Percentiles rank a stretch among this genome's conserved stretches.
Evolutionary conservation across 331 rosid genomes (phyloP).

Genomic region (Malus hybrid): DNA sequence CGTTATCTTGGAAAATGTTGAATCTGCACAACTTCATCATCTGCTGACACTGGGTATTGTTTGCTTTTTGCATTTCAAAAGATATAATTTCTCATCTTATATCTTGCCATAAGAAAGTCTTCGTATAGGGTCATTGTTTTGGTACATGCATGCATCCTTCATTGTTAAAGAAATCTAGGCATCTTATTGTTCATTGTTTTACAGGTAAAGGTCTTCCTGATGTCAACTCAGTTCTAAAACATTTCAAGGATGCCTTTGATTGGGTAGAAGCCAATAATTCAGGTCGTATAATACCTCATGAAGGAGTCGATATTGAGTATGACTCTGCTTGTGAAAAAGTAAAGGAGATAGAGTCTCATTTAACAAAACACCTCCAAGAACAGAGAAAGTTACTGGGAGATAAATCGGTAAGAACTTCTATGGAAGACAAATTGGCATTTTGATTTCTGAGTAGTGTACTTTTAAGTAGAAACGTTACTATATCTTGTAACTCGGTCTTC

Average conservation of each 20-base stretch:
- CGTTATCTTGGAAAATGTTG: conserved; percentile 47
- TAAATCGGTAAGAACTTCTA: conserved; percentile 41
- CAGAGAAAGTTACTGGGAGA: conserved; percentile 62
- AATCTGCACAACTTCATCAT: conserved; percentile 55
- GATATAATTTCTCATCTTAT: neutral
- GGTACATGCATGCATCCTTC: neutral
- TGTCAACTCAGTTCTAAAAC: conserved; percentile 41
- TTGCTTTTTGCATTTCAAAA: neutral
- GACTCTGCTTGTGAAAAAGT: conserved; percentile 73
- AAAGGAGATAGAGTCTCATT: conserved; percentile 52
- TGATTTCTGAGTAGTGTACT: conserved; percentile 3
- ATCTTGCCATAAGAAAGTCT: neutral
- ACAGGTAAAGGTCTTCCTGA: conserved; percentile 75
- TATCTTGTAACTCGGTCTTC: neutral
- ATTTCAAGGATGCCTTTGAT: conserved; percentile 90
- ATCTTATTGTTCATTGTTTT: conserved; percentile 14
- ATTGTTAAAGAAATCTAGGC: neutral
- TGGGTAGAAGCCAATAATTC: conserved; percentile 91
- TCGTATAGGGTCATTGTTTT: neutral
- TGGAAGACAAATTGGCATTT: conserved; percentile 6
- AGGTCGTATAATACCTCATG: conserved; percentile 86
- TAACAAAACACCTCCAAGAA: conserved; percentile 54
- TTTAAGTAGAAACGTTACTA: neutral
- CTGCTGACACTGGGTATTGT: conserved; percentile 71
- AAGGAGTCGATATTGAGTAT: conserved; percentile 72